A percentile compares a stretch with the other conserved stretches of the same genome.
Conservation (phyloP, 345 rosid species). For the Camelina sativa region DNA sequence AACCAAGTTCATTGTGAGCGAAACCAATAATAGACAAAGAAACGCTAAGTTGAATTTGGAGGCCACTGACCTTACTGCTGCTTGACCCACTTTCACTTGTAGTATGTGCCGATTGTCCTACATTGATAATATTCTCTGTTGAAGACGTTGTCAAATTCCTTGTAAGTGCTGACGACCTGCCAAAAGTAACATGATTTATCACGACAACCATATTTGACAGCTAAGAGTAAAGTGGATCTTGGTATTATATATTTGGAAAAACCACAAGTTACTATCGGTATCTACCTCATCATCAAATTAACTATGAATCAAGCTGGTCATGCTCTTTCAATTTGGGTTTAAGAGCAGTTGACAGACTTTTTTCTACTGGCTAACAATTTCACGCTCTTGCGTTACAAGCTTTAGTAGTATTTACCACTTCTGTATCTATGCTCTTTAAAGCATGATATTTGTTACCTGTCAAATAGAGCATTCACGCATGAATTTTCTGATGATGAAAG, state of each 20-base stretch:
- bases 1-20: background rate
- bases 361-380: slow-evolving; percentile 3
- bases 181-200: slow-evolving; percentile 12
- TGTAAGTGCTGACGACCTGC: slow-evolving; percentile 64
- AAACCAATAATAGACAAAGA: background rate
- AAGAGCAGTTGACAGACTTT: background rate
- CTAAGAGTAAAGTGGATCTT: background rate
- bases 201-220: slow-evolving; percentile 11
- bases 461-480: slow-evolving; percentile 71
- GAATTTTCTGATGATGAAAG: slow-evolving; percentile 84
- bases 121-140: slow-evolving; percentile 74
- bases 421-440: background rate
- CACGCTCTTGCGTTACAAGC: background rate
- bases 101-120: slow-evolving; percentile 61
- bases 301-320: background rate
- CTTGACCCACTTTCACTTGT: slow-evolving; percentile 66
- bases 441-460: slow-evolving; percentile 58
- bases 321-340: background rate
- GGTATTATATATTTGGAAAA: background rate
- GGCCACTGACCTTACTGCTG: slow-evolving; percentile 66
- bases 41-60: background rate
- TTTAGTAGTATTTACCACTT: background rate
- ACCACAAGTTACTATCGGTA: background rate
- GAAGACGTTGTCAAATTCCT: slow-evolving; percentile 59
- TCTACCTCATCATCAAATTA: background rate